Evolutionary conservation across 2,329 filamentous ascomycete species (phyloP), one percentile per base, ranked within the genome.

Genomic region (Colletotrichum liaoningense): DNA sequence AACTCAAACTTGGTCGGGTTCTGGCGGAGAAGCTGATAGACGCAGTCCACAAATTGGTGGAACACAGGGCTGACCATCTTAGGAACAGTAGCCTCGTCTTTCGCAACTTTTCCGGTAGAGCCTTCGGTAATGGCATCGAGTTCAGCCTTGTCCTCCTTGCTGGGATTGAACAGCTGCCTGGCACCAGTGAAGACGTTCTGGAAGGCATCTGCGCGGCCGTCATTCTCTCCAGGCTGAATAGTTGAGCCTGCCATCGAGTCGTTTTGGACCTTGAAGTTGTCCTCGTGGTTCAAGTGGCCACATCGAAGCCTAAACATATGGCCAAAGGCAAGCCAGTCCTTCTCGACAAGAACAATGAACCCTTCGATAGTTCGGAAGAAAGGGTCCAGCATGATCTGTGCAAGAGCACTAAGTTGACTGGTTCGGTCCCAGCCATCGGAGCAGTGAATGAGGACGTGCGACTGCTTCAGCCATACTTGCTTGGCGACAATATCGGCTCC

Each of bases 381-480:
- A 0, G 97, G 97, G 79, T 99, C 97, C 9, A 99, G 89, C 86
- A 98, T 96, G 52, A 99, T 88, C 83, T 99, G 95, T 69, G 95
- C 93, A 69, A 99, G 85, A 5, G 95, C 95, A 79, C 95, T 97
- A 64, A 99, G 88, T 84, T 99, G 97, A 79, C 95, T 96, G 8
- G 97, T 99, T 63, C 97, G 93, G 83, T 99, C 97, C 97, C 97
- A 99, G 4, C 97, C 97, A 83, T 99, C 97, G 2, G 97, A 98
- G 83, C 97, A 99, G 83, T 99, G 97, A 62, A 99, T 98, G 58
- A 99, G 86, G 12, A 97, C 96, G 81, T 99, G 95, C 1, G 95
- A 98, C 79, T 98, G 96, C 76, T 95, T 93, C 71, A 98, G 92
- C 35, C 95, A 97, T 42, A 99, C 92, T 78, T 97, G 94, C 38